phyloP scores from a whole-genome alignment of 805 yeast genomes.

The Yarrowia sp. region DNA sequence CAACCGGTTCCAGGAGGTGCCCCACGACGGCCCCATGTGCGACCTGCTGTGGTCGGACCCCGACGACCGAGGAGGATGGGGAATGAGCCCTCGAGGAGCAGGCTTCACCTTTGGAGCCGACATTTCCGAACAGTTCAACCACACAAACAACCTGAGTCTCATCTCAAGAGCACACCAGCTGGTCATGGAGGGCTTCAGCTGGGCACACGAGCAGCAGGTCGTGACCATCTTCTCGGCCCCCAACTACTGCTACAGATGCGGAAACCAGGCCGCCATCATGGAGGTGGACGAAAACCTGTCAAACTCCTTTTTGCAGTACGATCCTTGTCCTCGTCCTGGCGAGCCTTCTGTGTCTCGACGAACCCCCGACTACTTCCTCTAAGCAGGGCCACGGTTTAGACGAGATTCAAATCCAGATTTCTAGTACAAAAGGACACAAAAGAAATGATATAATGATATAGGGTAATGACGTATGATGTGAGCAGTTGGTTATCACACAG shows the following conservation, averaged over 20 bases:
- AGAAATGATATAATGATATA: constrained; percentile 31
- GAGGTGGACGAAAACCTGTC: constrained; percentile 94
- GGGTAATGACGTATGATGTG: constrained; percentile 23
- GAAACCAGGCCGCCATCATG: constrained; percentile 98
- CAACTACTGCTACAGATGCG: constrained; percentile 96
- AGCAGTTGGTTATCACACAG: neutral
- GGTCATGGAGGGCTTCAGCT: constrained; percentile 96
- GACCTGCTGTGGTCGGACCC: constrained; percentile 97
- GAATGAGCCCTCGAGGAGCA: constrained; percentile 97
- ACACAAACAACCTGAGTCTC: constrained; percentile 83
- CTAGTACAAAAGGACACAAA: constrained; percentile 28
- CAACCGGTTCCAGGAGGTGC: constrained; percentile 94
- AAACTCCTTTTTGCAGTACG: constrained; percentile 86
- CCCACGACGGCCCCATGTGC: constrained; percentile 98
- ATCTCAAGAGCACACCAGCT: constrained; percentile 97
- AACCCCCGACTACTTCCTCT: constrained; percentile 93
- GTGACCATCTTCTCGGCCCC: constrained; percentile 96
- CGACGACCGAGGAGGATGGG: constrained; percentile 98
- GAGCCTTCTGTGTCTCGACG: constrained; percentile 97
- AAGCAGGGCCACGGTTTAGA: neutral
- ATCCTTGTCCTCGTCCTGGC: constrained; percentile 95
- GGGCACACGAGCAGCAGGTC: constrained; percentile 94
- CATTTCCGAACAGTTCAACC: constrained; percentile 93
- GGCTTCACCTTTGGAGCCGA: constrained; percentile 99
- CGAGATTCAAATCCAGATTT: neutral